Base-by-base conservation (phyloP, 495 filamentous ascomycete species). In the Zalerion maritima region DNA sequence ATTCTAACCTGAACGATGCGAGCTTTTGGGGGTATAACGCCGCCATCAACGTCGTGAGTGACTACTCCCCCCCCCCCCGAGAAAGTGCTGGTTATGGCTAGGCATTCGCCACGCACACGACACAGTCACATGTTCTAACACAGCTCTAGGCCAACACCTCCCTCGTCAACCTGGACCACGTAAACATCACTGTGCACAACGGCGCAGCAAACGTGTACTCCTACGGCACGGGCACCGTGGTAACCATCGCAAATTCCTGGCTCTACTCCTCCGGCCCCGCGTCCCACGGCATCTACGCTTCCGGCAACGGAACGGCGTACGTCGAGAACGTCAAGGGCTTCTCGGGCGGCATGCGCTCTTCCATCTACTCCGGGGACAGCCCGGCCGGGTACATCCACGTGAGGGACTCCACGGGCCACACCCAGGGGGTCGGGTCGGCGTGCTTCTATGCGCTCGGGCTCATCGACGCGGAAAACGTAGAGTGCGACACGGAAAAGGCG, bases 21-120 rank as follows among this genome's bases (percentile, higher is more conserved):
- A 38, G 35, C 14, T 38, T 38, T 15, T 38, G 25, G 11, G 35
- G 35, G n/a, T 37, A 25, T 24, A 37, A 32, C 17, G 27, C 34
- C 12, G 34, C 34, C 1, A 27, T 36, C 5, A 36, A 36, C 21
- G 25, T 36, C 26, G 34, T 33, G 18, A 33, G 22, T 33, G 9
- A n/a, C n/a, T n/a, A n/a, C n/a, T n/a, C n/a, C n/a, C n/a, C n/a
- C n/a, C n/a, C n/a, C n/a, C n/a, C n/a, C n/a, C n/a, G n/a, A n/a
- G n/a, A n/a, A n/a, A n/a, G n/a, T n/a, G n/a, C n/a, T n/a, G n/a
- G n/a, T n/a, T n/a, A n/a, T n/a, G n/a, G n/a, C n/a, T n/a, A n/a
- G n/a, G n/a, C n/a, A n/a, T n/a, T n/a, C n/a, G n/a, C n/a, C n/a
- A n/a, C n/a, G n/a, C n/a, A n/a, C 24, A 3, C 1, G 18, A 11